Evolutionary conservation across 768 basidiomycete genomes (phyloP).

Genomic region (Grammothele lineata): DNA sequence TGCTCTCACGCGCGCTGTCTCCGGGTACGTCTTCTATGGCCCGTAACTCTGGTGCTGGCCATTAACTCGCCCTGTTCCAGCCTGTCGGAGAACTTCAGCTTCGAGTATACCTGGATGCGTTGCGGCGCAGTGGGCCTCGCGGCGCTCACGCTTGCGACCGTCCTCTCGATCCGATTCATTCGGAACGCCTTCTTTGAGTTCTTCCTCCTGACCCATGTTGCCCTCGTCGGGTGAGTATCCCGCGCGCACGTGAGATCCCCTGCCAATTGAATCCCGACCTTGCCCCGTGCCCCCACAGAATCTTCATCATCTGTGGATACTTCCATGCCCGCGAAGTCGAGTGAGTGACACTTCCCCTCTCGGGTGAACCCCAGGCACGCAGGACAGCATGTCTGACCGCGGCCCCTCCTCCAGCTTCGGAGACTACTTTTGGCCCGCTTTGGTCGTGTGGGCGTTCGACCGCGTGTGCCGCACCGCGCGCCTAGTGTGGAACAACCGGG

Average conservation of each 20-base stretch:
- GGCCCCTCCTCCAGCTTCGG: constrained; percentile 27
- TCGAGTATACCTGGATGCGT: constrained; percentile 13
- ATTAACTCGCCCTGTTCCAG: constrained; percentile 2
- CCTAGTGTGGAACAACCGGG: constrained; percentile 36
- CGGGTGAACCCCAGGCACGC: constrained; percentile 6
- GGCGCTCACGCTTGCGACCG: constrained; percentile 28
- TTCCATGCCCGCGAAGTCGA: constrained; percentile 11
- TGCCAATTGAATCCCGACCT: background rate
- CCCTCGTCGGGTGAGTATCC: constrained; percentile 24
- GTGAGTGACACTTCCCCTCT: constrained; percentile 12
- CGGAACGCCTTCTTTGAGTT: constrained; percentile 40
- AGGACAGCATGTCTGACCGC: constrained; percentile 2
- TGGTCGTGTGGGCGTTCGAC: constrained; percentile 47
- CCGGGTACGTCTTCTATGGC: constrained; percentile 2
- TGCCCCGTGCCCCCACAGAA: constrained; percentile 23
- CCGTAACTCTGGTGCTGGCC: background rate
- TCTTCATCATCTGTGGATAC: constrained; percentile 39
- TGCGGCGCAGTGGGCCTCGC: constrained; percentile 21
- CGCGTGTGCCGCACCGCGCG: constrained; percentile 37
- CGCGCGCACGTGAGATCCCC: background rate
- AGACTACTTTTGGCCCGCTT: constrained; percentile 45
- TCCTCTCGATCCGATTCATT: constrained; percentile 36
- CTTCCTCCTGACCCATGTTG: constrained; percentile 26
- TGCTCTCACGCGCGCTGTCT: constrained; percentile 11
- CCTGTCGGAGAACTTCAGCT: constrained; percentile 5